A percentile compares a stretch with the other conserved stretches of the same genome.
Conservation (phyloP, 331 rosid genomes). For the Quercus phellos region DNA sequence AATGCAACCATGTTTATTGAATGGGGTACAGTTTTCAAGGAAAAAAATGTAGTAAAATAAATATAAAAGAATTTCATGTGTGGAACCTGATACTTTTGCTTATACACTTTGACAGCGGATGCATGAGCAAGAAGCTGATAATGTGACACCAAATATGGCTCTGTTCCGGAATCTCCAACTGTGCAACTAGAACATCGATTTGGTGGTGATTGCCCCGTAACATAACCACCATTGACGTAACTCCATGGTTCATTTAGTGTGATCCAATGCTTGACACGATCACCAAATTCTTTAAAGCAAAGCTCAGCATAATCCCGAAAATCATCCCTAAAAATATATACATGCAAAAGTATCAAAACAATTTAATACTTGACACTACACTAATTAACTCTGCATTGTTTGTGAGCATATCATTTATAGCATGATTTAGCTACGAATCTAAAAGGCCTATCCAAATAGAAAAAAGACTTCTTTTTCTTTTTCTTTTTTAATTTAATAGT, state of each 20-base stretch:
- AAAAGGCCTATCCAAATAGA: too few relatives aligned
- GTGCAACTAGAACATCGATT: constrained; percentile 57
- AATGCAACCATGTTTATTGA: too few relatives aligned
- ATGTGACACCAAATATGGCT: constrained; percentile 59
- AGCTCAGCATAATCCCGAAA: constrained; percentile 48
- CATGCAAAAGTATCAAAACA: too few relatives aligned
- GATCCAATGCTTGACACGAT: constrained; percentile 59
- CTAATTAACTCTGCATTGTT: too few relatives aligned
- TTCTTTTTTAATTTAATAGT: too few relatives aligned
- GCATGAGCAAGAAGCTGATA: constrained; percentile 62
- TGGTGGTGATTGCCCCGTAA: constrained; percentile 23
- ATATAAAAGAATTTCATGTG: background rate
- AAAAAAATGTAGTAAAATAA: too few relatives aligned
- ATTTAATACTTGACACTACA: too few relatives aligned
- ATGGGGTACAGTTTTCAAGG: too few relatives aligned
- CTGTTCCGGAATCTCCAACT: constrained; percentile 43
- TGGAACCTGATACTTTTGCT: constrained; percentile 21
- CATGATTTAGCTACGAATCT: too few relatives aligned
- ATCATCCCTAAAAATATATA: constrained; percentile 18
- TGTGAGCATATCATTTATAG: too few relatives aligned
- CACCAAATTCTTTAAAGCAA: constrained; percentile 60
- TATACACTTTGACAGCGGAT: constrained; percentile 37
- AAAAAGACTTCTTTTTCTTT: too few relatives aligned
- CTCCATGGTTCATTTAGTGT: constrained; percentile 54
- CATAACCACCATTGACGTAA: constrained; percentile 27